A percentile compares a stretch with the other conserved stretches of the same genome.
phyloP scores from a whole-genome alignment of 768 basidiomycete species.

The Trametes cinnabarina region DNA sequence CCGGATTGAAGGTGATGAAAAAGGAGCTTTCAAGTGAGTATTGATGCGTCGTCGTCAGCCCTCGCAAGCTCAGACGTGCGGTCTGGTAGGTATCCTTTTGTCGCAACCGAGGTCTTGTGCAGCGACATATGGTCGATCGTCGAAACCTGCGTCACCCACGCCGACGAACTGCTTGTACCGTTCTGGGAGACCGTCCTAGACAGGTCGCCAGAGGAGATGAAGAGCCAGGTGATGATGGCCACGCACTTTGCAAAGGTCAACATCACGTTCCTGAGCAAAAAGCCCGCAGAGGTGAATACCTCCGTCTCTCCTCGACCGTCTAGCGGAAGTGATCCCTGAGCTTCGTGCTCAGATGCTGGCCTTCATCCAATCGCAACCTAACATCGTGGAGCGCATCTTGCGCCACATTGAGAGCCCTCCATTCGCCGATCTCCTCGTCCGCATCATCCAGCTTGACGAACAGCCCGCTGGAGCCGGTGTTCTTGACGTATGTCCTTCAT shows the following conservation, averaged over 20 bases:
- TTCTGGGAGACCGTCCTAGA: slow-evolving; percentile 93
- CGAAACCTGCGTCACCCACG: slow-evolving; percentile 77
- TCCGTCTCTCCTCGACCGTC: slow-evolving; percentile 27
- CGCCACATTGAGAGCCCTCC: slow-evolving; percentile 86
- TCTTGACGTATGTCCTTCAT: slow-evolving; percentile 69
- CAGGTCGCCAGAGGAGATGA: slow-evolving; percentile 80
- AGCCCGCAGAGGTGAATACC: slow-evolving; percentile 76
- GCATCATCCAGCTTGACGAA: slow-evolving; percentile 89
- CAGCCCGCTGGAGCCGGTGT: slow-evolving; percentile 77
- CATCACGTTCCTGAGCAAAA: slow-evolving; percentile 82
- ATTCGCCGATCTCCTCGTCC: slow-evolving; percentile 86
- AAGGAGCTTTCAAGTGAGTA: slow-evolving; percentile 78
- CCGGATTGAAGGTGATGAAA: slow-evolving; percentile 78
- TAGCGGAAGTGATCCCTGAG: slow-evolving; percentile 29
- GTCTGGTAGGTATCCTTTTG: slow-evolving; percentile 75
- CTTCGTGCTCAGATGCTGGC: slow-evolving; percentile 71
- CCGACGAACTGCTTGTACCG: slow-evolving; percentile 69
- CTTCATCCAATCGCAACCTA: slow-evolving; percentile 83
- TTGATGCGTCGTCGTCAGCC: background rate
- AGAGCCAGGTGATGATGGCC: slow-evolving; percentile 81
- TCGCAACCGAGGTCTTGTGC: slow-evolving; percentile 92
- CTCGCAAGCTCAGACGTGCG: slow-evolving; percentile 10
- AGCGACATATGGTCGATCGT: slow-evolving; percentile 95
- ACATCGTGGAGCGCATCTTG: slow-evolving; percentile 78
- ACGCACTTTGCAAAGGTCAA: slow-evolving; percentile 96